Conservation (phyloP, 1,284 basidiomycete genomes). For the Pseudozyma tsukubaensis region DNA sequence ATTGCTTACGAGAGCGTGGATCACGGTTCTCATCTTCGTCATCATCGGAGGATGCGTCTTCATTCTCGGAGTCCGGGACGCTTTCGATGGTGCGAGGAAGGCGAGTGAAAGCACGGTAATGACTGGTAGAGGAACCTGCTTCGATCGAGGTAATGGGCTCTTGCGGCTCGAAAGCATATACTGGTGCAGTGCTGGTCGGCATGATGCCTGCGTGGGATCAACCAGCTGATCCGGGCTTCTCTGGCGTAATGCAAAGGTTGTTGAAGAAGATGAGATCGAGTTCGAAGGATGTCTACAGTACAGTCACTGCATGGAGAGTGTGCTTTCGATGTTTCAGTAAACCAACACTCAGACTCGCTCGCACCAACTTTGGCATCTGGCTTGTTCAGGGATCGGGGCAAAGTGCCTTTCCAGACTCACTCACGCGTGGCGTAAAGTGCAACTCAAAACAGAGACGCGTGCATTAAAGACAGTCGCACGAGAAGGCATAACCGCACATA, state of each 20-base stretch:
- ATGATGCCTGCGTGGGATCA: background rate
- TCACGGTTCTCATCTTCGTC: slow-evolving; percentile 32
- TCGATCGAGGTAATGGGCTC: slow-evolving; percentile 22
- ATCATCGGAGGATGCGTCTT: slow-evolving; percentile 28
- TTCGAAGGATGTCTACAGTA: too few relatives aligned
- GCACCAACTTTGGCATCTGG: background rate
- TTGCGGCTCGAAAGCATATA: slow-evolving; percentile 34
- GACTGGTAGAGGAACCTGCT: slow-evolving; percentile 26
- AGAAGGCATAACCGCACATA: slow-evolving; percentile 26
- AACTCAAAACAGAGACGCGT: slow-evolving; percentile 12
- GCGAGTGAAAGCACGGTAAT: slow-evolving; percentile 41
- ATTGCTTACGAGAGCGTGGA: slow-evolving; percentile 17
- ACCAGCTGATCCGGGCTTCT: too few relatives aligned
- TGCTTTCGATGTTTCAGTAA: background rate
- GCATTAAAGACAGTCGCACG: slow-evolving; percentile 18
- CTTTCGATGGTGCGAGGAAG: slow-evolving; percentile 15
- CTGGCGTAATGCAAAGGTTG: too few relatives aligned
- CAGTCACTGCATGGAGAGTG: too few relatives aligned
- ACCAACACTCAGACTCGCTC: background rate
- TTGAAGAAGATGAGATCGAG: background rate
- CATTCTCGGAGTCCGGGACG: slow-evolving; percentile 36
- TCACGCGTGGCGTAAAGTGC: slow-evolving; percentile 42
- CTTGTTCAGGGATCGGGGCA: background rate
- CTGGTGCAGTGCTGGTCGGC: slow-evolving; percentile 11
- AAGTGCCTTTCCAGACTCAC: background rate